Base-by-base conservation (phyloP, 768 basidiomycete species). In the Suillus luteus region DNA sequence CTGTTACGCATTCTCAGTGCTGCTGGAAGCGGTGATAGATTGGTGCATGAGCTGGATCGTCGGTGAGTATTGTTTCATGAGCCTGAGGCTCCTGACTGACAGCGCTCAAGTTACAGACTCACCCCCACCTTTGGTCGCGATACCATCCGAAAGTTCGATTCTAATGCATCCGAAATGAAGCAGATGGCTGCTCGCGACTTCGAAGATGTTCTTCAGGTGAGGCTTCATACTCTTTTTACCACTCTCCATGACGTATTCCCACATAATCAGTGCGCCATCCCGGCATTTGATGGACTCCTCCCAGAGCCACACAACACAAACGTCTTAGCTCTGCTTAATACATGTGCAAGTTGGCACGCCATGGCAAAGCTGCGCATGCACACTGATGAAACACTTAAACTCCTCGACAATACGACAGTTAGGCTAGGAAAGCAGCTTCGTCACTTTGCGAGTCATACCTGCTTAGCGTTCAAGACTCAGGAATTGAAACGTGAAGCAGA, bases 201-300 rank as follows among this genome's bases (percentile, higher is more conserved):
- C 63, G 75, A 79, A 49, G 78, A 79, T 51, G 64, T 79, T 14
- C 62, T 79, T 0, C 77, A 78, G 66, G 75, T 69, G 54, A 24
- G 58, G 3, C 2, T 17, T 15, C 3, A 31, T 8, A 49, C 19
- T 48, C 24, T 46, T 31, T 17, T 46, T 14, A n/a, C 22, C 8
- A 12, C n/a, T 46, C 51, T 37, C n/a, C 2, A n/a, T 37, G 54
- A 35, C 33, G 31, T 10, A 22, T 63, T 55, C 15, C 24, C 31
- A 22, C 33, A 11, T 7, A 33, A 10, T 49, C 4, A 67, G 66
- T 67, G 66, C 37, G 6, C 65, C 5, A 62, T 67, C 15, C 66
- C 66, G 5, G 66, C 49, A 9, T 65, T 67, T 35, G 66, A 55
- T 0, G 52, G 1, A 8, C 64, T 67, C 1, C 55, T 67, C 4